Base-by-base conservation (phyloP, 163 green algal genomes). In the Chlorella variabilis region DNA sequence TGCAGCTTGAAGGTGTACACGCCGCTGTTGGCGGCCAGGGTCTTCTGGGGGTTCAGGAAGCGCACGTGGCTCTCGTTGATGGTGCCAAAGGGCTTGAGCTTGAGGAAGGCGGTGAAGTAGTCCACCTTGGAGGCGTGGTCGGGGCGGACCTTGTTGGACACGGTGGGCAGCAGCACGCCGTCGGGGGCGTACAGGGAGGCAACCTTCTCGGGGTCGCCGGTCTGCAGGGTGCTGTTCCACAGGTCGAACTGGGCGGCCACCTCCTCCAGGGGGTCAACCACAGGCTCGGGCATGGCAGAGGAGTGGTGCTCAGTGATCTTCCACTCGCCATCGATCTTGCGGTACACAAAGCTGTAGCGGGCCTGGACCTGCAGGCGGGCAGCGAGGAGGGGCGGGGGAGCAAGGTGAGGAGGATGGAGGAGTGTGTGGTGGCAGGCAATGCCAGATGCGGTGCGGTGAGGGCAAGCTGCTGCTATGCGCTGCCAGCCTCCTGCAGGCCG, bases 141-240 rank as follows among this genome's bases (percentile, higher is more conserved):
- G 27, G 54, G 59, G 59, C 59, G 59, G 59, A 67, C 29, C 59
- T 67, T 67, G 59, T 67, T 67, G 59, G 27, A 39, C 7, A 67
- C 59, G 59, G 59, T 67, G 59, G 59, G 59, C 59, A 67, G 59
- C 59, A 67, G 59, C 59, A 67, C n/a, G 59, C 59, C 59, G 59
- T 67, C 59, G 59, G 27, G 18, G 29, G 59, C 59, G 29, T 67
- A 67, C 59, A 67, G 59, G 59, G 27, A 39, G 6, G 59, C 59
- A 36, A 67, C 59, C 59, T 67, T 36, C 59, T 67, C 59, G 59
- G 54, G 59, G 59, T 67, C 59, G 59, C 59, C 59, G 29, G 59
- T 67, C 59, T 67, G 59, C 59, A 67, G 59, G 29, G 59, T 27
- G n/a, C 5, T 13, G 59, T 67, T 67, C 59, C 59, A 67, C 7